These are phyloP conservation scores for Ceratocystis alfenasii DNA, from an alignment of 2,329 filamentous ascomycete genomes.

Conservation along the genomic window DNA sequence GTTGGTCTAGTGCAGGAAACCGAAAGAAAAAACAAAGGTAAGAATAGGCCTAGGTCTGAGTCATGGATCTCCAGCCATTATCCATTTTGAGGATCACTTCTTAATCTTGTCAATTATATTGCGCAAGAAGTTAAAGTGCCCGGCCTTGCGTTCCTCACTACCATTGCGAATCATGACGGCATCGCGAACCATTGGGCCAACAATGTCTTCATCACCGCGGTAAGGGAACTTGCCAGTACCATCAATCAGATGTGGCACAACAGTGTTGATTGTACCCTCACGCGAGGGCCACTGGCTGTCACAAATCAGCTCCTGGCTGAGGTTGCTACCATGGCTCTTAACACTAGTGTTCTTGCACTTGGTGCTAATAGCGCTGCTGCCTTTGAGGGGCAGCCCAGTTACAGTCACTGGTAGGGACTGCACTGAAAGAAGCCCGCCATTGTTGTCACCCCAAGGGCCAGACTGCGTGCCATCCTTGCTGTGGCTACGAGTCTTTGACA, in stretches of 20 bases:
- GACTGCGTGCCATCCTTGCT: conserved; percentile 33
- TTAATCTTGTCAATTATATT: conserved; percentile 37
- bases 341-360: conserved; percentile 22
- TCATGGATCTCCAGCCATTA: not conserved
- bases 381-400: conserved; percentile 5
- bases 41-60: not conserved
- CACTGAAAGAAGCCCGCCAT: conserved; percentile 31
- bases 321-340: not conserved
- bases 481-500: conserved; percentile 29
- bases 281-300: conserved; percentile 36
- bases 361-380: not conserved
- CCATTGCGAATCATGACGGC: conserved; percentile 39
- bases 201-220: conserved; percentile 81
- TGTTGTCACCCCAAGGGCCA: conserved; percentile 34
- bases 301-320: conserved; percentile 31
- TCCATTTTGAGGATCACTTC: conserved; percentile 2
- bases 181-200: conserved; percentile 72
- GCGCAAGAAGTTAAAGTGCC: conserved; percentile 37
- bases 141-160: conserved; percentile 34
- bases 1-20: not conserved
- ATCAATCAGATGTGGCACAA: conserved; percentile 57
- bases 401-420: conserved; percentile 22
- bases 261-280: conserved; percentile 47
- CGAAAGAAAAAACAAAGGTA: too few relatives aligned
- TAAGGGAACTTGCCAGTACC: conserved; percentile 75